Evolutionary conservation across 2,329 filamentous ascomycete genomes (phyloP).

Genomic region (Aspergillus neotritici): DNA sequence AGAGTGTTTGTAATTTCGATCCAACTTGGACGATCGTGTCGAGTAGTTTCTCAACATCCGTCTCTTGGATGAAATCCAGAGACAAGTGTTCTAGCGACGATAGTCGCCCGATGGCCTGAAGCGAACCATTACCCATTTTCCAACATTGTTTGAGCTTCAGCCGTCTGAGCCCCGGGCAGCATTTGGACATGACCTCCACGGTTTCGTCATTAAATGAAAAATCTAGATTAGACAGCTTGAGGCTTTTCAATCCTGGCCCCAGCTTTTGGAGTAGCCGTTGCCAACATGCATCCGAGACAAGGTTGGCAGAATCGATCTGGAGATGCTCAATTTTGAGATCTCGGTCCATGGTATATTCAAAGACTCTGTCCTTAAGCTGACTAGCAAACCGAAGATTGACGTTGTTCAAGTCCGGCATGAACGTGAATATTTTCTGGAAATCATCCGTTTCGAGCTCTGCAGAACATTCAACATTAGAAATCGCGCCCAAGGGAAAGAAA

Average conservation of each 20-base stretch:
- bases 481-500: not conserved
- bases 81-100: constrained; percentile 66
- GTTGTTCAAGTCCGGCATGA: constrained; percentile 61
- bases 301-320: constrained; percentile 76
- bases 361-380: constrained; percentile 79
- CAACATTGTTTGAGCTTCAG: constrained; percentile 81
- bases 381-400: constrained; percentile 79
- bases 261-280: constrained; percentile 60
- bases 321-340: constrained; percentile 64
- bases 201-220: constrained; percentile 70
- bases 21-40: constrained; percentile 60
- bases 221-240: constrained; percentile 82
- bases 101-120: constrained; percentile 60
- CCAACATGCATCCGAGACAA: constrained; percentile 74
- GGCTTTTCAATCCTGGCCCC: constrained; percentile 57
- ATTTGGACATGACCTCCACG: constrained; percentile 54
- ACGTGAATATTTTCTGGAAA: constrained; percentile 72
- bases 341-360: constrained; percentile 74
- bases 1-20: constrained; percentile 65
- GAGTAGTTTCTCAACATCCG: constrained; percentile 54
- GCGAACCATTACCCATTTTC: constrained; percentile 59
- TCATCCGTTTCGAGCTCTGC: constrained; percentile 66
- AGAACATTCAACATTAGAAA: constrained; percentile 21
- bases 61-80: constrained; percentile 57
- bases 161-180: constrained; percentile 63